These are phyloP conservation scores for Phalaenopsis hybrid DNA, from an alignment of 116 monocot species.

Conservation along the genomic window DNA sequence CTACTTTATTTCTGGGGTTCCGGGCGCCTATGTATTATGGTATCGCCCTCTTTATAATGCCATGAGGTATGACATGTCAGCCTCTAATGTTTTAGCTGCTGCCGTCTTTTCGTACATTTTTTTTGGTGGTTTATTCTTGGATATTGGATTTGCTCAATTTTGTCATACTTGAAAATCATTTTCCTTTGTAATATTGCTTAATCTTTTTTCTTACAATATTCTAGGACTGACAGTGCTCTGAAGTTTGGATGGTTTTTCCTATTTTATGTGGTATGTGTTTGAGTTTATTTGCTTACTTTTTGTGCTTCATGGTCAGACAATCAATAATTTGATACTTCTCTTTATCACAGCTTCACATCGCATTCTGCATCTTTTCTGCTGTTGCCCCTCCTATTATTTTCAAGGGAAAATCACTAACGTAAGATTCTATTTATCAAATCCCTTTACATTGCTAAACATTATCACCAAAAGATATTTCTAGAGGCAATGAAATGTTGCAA, in stretches of 20 bases:
- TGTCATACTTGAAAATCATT: neutral
- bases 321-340: neutral
- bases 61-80: conserved; percentile 31
- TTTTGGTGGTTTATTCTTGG: conserved; percentile 2
- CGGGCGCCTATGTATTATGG: conserved; percentile 51
- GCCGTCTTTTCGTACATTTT: neutral
- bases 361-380: conserved; percentile 65
- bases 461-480: neutral
- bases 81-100: neutral
- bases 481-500: neutral
- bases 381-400: conserved; percentile 85
- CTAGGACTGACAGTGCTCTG: conserved; percentile 61
- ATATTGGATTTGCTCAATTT: neutral
- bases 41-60: conserved; percentile 53
- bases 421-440: conserved; percentile 25
- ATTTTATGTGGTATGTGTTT: conserved; percentile 39
- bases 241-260: conserved; percentile 73
- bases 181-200: conserved; percentile 5
- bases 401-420: conserved; percentile 90
- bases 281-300: neutral
- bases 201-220: neutral
- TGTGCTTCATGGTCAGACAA: neutral
- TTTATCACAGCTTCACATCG: conserved; percentile 57
- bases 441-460: neutral
- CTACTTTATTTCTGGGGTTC: conserved; percentile 44